A percentile compares a stretch with the other conserved stretches of the same genome.
These are phyloP conservation scores for Epicoccum nigrum DNA, from an alignment of 2,329 filamentous ascomycete species.

Conservation along the genomic window DNA sequence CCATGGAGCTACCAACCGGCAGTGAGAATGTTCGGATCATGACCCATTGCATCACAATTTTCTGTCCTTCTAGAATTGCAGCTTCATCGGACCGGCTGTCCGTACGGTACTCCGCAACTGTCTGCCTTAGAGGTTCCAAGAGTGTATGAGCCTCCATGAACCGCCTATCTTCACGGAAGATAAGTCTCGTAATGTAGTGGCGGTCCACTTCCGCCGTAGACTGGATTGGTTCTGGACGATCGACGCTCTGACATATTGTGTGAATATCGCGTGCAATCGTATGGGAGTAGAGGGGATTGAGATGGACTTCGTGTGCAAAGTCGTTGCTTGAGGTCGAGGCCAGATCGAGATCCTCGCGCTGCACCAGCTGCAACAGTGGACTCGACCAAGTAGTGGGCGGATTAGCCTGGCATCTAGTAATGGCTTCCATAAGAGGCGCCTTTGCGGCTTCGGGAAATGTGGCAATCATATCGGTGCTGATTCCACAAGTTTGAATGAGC, in stretches of 20 bases:
- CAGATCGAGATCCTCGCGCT: constrained; percentile 76
- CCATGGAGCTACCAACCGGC: constrained; percentile 81
- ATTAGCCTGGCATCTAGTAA: constrained; percentile 81
- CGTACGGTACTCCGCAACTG: constrained; percentile 76
- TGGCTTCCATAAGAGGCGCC: constrained; percentile 79
- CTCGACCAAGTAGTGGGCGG: constrained; percentile 79
- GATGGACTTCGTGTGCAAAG: constrained; percentile 32
- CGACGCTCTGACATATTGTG: constrained; percentile 72
- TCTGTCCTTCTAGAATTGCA: constrained; percentile 88
- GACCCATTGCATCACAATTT: constrained; percentile 83
- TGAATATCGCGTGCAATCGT: constrained; percentile 68
- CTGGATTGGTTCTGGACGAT: constrained; percentile 70
- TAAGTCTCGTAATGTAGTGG: constrained; percentile 77
- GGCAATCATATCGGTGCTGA: constrained; percentile 72
- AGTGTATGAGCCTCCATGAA: constrained; percentile 84
- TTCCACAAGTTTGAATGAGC: constrained; percentile 72
- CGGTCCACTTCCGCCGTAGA: constrained; percentile 84
- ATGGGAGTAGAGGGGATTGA: constrained; percentile 18
- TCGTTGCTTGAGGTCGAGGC: constrained; percentile 27
- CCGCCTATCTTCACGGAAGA: constrained; percentile 91
- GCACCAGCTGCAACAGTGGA: constrained; percentile 74
- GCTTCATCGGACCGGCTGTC: constrained; percentile 82
- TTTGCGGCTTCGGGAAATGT: constrained; percentile 86
- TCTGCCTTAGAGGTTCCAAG: constrained; percentile 82
- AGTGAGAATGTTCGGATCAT: constrained; percentile 88